Evolutionary conservation across 2,329 filamentous ascomycete genomes (phyloP), one percentile per base, ranked within the genome.

Genomic region (Botrytis elliptica): DNA sequence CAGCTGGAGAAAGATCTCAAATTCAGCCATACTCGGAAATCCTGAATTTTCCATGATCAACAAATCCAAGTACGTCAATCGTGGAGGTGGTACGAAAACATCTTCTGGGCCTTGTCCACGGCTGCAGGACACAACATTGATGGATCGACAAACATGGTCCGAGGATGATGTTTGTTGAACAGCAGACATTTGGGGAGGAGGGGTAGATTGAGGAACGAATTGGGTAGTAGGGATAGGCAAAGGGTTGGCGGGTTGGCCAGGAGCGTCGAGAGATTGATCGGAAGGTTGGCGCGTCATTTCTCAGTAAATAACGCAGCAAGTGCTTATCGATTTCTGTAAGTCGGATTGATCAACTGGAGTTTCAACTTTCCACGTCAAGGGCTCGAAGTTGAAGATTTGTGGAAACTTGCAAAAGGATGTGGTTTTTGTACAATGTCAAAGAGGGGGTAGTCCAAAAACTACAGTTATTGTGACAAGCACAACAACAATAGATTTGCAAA

Each of bases 11-110:
- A 66, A 66, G 29, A 46, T 22, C 20, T 66, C 63, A 36, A 66
- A 66, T 22, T 66, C 63, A 12, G 18, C 42, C n/a, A 66, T 36
- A 49, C n/a, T 66, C 49, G 42, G 42, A 66, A 66, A 66, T 36
- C 29, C 42, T 4, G 64, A 66, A 66, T 66, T 66, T 25, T 18
- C 64, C 10, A 36, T 49, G 6, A 52, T 66, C 42, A 66, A 49
- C 6, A 49, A 25, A 66, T 66, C 64, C 29, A 52, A n/a, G 20
- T 36, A 14, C 9, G 60, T 63, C 60, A 42, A 62, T 40, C 38
- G 60, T 42, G 38, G 60, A 63, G 60, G 38, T 63, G 60, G 25
- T 42, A 29, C 38, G 12, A 42, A 63, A 42, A 40, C 25, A 63
- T 63, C 60, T 18, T 12, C 14, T 42, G 8, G 25, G 14, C 38